These are phyloP conservation scores for Suhomyces anneliseae DNA, from an alignment of 1,139 yeast species.

Conservation along the genomic window DNA sequence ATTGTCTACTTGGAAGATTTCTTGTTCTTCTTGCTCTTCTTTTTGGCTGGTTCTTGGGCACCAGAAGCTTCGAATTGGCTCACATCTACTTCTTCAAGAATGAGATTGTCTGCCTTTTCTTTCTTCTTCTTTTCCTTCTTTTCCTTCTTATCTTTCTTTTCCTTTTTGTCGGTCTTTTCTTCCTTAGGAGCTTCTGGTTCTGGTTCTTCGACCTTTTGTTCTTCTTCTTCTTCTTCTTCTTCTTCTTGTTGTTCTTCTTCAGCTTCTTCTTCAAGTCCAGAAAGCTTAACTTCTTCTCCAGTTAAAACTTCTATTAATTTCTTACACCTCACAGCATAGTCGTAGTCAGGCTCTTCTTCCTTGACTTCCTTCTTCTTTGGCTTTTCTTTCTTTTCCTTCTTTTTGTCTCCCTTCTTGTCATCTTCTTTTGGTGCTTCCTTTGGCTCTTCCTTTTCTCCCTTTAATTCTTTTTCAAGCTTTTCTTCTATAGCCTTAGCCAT, in stretches of 20 bases:
- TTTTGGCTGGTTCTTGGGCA: constrained; percentile 1
- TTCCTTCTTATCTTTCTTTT: constrained; percentile 7
- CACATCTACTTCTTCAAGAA: constrained; percentile 18
- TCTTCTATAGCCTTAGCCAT: constrained; percentile 43
- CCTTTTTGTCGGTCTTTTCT: constrained; percentile 13
- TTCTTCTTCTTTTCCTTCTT: constrained; percentile 16
- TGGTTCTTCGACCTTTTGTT: constrained; percentile 8
- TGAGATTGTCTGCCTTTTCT: constrained; percentile 15
- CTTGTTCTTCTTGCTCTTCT: constrained; percentile 8
- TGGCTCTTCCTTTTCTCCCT: constrained; percentile 17
- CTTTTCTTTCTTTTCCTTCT: constrained; percentile 12
- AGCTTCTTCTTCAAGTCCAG: constrained; percentile 30
- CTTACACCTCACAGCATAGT: constrained; percentile 48
- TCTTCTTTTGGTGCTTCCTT: constrained; percentile 25
- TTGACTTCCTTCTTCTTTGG: constrained; percentile 14
- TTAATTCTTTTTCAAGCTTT: constrained; percentile 36
- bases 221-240: constrained; percentile 11
- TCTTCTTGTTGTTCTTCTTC: constrained; percentile 12
- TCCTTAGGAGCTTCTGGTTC: constrained; percentile 10
- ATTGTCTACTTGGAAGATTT: too few relatives aligned
- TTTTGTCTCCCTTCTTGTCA: constrained; percentile 19
- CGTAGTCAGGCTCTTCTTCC: constrained; percentile 23
- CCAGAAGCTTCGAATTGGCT: constrained; percentile 5
- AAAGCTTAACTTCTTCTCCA: constrained; percentile 36
- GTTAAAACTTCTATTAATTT: constrained; percentile 34